phyloP scores from a whole-genome alignment of 495 filamentous ascomycete genomes.

The Rhypophila decipiens region DNA sequence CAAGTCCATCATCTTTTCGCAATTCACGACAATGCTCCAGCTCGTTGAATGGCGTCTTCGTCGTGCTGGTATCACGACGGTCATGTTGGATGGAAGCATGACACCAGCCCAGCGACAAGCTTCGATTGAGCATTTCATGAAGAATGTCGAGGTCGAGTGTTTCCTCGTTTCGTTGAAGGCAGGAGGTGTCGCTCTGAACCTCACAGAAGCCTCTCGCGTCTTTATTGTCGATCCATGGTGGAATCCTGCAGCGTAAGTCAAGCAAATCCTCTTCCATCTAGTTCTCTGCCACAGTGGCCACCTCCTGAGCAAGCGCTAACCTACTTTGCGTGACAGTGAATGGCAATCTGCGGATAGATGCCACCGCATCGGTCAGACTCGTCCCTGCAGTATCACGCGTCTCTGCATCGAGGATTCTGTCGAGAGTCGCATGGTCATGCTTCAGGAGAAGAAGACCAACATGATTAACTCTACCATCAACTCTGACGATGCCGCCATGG shows the following conservation, averaged over 20 bases:
- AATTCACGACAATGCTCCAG: constrained; percentile 97
- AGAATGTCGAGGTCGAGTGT: constrained; percentile 81
- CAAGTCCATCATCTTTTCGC: constrained; percentile 95
- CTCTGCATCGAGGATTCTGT: constrained; percentile 94
- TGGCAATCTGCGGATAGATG: constrained; percentile 97
- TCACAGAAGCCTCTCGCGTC: constrained; percentile 88
- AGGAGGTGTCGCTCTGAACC: constrained; percentile 88
- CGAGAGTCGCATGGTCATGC: constrained; percentile 84
- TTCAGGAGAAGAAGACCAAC: constrained; percentile 96
- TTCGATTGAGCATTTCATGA: constrained; percentile 92
- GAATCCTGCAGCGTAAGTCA: constrained; percentile 72
- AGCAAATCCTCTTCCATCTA: background rate
- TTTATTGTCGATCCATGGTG: constrained; percentile 98
- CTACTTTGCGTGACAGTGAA: constrained; percentile 39
- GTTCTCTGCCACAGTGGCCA: background rate
- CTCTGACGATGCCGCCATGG: constrained; percentile 77
- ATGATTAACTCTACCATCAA: constrained; percentile 97
- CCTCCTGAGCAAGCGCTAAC: constrained; percentile 1
- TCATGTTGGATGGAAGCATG: constrained; percentile 97
- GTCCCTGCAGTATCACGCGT: constrained; percentile 89
- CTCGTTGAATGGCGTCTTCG: constrained; percentile 94
- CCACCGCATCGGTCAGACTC: constrained; percentile 91
- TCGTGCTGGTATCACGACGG: constrained; percentile 90
- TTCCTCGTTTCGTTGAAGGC: constrained; percentile 94
- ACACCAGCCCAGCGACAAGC: constrained; percentile 84